Percentiles rank a stretch among this genome's conserved stretches.
These are phyloP conservation scores for Podospora appendiculata DNA, from an alignment of 495 filamentous ascomycete species.

Conservation along the genomic window DNA sequence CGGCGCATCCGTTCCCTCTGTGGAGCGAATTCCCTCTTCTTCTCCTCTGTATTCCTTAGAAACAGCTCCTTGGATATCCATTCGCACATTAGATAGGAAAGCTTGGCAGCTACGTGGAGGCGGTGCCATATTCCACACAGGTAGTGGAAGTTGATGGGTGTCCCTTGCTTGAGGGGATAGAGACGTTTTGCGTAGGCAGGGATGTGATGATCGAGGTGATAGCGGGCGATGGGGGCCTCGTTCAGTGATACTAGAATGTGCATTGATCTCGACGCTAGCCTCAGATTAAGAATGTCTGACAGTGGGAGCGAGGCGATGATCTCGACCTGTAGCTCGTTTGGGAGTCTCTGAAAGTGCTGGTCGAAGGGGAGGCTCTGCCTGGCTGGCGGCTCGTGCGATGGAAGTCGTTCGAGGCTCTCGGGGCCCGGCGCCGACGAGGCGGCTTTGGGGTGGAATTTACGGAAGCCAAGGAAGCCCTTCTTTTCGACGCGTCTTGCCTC, in stretches of 20 bases:
- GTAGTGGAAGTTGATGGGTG: constrained; percentile 43
- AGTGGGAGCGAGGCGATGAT: constrained; percentile 48
- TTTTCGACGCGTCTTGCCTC: constrained; percentile 31
- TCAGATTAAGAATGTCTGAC: constrained; percentile 43
- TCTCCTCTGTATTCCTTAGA: constrained; percentile 39
- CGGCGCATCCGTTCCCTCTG: constrained; percentile 49
- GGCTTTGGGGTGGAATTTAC: constrained; percentile 20
- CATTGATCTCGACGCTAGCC: constrained; percentile 44
- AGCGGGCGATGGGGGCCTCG: constrained; percentile 46
- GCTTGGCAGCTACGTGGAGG: constrained; percentile 46
- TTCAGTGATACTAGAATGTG: constrained; percentile 48
- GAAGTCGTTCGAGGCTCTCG: constrained; percentile 10
- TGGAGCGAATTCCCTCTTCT: constrained; percentile 41
- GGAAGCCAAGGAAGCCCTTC: constrained; percentile 19
- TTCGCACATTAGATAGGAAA: constrained; percentile 45
- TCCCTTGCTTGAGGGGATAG: constrained; percentile 38
- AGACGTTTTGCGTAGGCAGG: constrained; percentile 45
- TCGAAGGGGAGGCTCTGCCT: constrained; percentile 31
- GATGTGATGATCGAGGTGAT: constrained; percentile 46
- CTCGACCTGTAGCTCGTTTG: constrained; percentile 48
- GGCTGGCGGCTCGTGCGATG: constrained; percentile 11
- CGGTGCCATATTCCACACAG: constrained; percentile 53
- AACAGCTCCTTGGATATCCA: constrained; percentile 52
- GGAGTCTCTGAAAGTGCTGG: constrained; percentile 41
- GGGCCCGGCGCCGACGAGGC: neutral